These are phyloP conservation scores for Leccinum obscurum DNA, from an alignment of 768 basidiomycete genomes.

Conservation along the genomic window DNA sequence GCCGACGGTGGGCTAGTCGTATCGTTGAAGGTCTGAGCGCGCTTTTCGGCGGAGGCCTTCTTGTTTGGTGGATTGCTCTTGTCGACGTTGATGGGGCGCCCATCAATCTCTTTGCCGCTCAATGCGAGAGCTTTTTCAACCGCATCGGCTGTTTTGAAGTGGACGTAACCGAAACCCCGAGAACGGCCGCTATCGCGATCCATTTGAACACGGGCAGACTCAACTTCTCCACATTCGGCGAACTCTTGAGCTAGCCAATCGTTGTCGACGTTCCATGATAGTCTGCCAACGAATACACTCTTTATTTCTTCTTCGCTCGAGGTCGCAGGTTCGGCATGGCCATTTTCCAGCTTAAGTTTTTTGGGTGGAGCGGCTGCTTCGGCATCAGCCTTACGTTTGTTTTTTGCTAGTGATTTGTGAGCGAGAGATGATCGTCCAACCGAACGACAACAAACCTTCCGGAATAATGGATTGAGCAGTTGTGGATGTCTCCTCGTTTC, in stretches of 20 bases:
- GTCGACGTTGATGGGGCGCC: constrained; percentile 85
- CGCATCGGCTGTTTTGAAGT: constrained; percentile 67
- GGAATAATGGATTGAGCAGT: constrained; percentile 48
- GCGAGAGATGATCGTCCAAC: constrained; percentile 1
- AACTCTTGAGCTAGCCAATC: constrained; percentile 95
- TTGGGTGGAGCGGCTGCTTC: constrained; percentile 62
- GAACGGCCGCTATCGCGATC: constrained; percentile 82
- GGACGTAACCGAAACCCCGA: constrained; percentile 83
- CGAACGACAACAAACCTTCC: constrained; percentile 36
- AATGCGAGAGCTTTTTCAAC: constrained; percentile 79
- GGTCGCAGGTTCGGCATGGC: constrained; percentile 36
- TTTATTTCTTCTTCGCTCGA: constrained; percentile 52
- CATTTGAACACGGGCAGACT: constrained; percentile 84
- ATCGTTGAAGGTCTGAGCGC: constrained; percentile 80
- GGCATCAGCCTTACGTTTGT: constrained; percentile 82
- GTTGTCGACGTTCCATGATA: constrained; percentile 97
- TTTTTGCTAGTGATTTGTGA: constrained; percentile 24
- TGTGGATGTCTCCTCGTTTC: not conserved
- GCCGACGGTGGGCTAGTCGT: constrained; percentile 60
- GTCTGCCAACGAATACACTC: constrained; percentile 86
- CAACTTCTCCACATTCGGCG: constrained; percentile 83
- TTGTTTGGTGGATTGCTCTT: constrained; percentile 66
- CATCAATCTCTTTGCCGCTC: constrained; percentile 90
- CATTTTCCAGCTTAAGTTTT: constrained; percentile 77
- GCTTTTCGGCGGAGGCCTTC: constrained; percentile 57